phyloP scores from a whole-genome alignment of 2,329 filamentous ascomycete species.

The Fusarium sp. region DNA sequence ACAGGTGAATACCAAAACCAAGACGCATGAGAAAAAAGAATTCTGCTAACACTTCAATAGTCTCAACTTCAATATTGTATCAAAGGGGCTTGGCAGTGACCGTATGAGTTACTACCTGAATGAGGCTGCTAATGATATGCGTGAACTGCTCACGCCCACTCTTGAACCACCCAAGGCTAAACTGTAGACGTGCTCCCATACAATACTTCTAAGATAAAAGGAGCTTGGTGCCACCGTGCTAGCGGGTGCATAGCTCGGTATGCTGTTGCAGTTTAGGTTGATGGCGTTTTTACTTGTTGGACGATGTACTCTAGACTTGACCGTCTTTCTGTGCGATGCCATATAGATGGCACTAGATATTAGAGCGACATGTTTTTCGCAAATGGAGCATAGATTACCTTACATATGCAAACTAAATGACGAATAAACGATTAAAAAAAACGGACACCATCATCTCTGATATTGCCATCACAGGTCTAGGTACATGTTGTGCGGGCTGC shows the following conservation, averaged over 20 bases:
- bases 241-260: not conserved
- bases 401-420: not conserved
- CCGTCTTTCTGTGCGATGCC: not conserved
- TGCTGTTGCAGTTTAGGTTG: not conserved
- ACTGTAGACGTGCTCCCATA: constrained; percentile 65
- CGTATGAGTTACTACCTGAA: constrained; percentile 97
- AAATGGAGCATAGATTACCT: constrained; percentile 6
- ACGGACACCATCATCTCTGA: constrained; percentile 1
- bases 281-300: not conserved
- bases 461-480: constrained; percentile 20
- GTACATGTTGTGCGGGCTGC: constrained; percentile 17
- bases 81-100: constrained; percentile 89
- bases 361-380: not conserved
- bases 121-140: constrained; percentile 90
- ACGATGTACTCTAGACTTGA: constrained; percentile 25
- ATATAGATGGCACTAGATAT: constrained; percentile 11
- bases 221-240: not conserved
- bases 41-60: constrained; percentile 58
- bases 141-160: constrained; percentile 85
- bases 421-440: constrained; percentile 9
- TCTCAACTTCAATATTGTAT: constrained; percentile 97
- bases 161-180: constrained; percentile 86
- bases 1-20: constrained; percentile 68
- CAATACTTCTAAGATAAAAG: constrained; percentile 1
- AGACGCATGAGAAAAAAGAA: not conserved